Percentiles rank a stretch among this genome's conserved stretches.
These are phyloP conservation scores for Lophiostoma macrostomum DNA, from an alignment of 495 filamentous ascomycete genomes.

Conservation along the genomic window DNA sequence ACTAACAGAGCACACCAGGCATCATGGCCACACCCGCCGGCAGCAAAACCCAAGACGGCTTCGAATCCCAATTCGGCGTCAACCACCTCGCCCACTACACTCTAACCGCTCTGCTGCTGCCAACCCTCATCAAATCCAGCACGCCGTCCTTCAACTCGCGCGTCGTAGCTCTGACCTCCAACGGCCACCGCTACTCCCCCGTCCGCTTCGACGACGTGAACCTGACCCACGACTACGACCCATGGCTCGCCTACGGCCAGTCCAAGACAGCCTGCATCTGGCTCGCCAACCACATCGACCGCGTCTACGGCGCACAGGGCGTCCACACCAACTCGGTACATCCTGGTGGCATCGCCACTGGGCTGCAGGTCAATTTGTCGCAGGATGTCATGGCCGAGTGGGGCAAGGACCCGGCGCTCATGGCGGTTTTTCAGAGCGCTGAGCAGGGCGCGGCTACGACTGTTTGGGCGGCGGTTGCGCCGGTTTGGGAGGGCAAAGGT, in stretches of 20 bases:
- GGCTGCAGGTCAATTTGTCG: slow-evolving; percentile 1
- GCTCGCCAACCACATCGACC: not conserved
- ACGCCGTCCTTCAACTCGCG: slow-evolving; percentile 25
- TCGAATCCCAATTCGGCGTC: slow-evolving; percentile 28
- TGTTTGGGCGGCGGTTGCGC: slow-evolving; percentile 41
- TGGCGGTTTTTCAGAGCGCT: not conserved
- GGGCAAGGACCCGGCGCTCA: slow-evolving; percentile 5
- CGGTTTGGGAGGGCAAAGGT: slow-evolving; percentile 40
- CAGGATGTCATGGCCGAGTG: slow-evolving; percentile 21
- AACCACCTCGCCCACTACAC: slow-evolving; percentile 33
- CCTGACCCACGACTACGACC: too few relatives aligned
- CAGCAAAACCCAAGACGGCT: slow-evolving; percentile 22
- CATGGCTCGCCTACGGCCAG: slow-evolving; percentile 2
- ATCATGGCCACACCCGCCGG: slow-evolving; percentile 23
- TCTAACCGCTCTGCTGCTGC: slow-evolving; percentile 23
- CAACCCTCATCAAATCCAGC: slow-evolving; percentile 6
- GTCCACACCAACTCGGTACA: slow-evolving; percentile 7
- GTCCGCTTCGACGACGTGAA: slow-evolving; percentile 29
- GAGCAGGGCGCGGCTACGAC: slow-evolving; percentile 42
- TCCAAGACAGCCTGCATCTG: not conserved
- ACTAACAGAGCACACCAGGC: not conserved
- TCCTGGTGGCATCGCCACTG: slow-evolving; percentile 21
- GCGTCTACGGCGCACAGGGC: not conserved
- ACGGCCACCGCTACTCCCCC: slow-evolving; percentile 1
- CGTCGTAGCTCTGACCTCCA: slow-evolving; percentile 25